These are phyloP conservation scores for Zelonia costaricensis DNA, from an alignment of 208 protist species.

Conservation along the genomic window DNA sequence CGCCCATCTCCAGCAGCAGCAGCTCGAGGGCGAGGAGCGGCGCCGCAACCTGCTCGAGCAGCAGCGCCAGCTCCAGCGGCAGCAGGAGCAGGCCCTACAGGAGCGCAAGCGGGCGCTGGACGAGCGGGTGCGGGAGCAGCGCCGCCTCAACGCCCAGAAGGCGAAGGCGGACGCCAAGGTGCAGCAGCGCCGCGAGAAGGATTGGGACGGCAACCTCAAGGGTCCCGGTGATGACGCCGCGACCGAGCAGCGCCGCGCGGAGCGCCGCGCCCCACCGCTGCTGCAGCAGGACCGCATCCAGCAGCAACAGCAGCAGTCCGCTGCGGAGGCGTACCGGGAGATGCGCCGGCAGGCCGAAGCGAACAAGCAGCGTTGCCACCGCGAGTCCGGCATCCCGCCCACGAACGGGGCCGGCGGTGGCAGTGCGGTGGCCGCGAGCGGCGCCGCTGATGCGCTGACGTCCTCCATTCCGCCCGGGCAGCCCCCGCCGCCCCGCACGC, in stretches of 20 bases:
- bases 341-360: constrained; percentile 75
- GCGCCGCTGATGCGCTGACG: constrained; percentile 5
- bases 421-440: background rate
- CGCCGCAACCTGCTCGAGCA: constrained; percentile 48
- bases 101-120: constrained; percentile 62
- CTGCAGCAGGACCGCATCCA: constrained; percentile 20
- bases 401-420: background rate
- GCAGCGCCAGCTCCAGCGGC: constrained; percentile 43
- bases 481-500: constrained; percentile 41
- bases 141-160: constrained; percentile 38
- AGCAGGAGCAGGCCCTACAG: constrained; percentile 52
- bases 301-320: constrained; percentile 22
- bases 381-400: constrained; percentile 20
- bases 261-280: constrained; percentile 3
- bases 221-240: constrained; percentile 40
- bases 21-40: constrained; percentile 54
- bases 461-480: constrained; percentile 23
- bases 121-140: constrained; percentile 70
- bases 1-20: constrained; percentile 46
- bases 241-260: constrained; percentile 8
- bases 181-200: constrained; percentile 61
- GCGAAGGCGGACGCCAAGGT: constrained; percentile 47
- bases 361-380: constrained; percentile 73
- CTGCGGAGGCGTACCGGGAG: constrained; percentile 70
- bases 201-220: constrained; percentile 75